Evolutionary conservation across 306 rosid species (phyloP), one percentile per base, ranked within the genome.

Genomic region (Begonia peltatifolia): DNA sequence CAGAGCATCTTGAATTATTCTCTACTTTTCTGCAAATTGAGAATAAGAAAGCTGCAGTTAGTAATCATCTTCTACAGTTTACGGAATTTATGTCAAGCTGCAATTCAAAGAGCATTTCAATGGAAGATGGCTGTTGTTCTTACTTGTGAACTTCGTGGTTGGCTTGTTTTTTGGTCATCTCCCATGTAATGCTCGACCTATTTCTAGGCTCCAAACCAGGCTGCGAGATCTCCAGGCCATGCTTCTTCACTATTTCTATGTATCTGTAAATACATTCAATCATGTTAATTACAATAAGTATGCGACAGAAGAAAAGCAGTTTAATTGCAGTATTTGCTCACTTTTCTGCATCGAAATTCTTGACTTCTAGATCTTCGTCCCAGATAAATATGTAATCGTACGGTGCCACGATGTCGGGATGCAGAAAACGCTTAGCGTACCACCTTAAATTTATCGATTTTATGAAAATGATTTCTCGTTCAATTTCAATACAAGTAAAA

Each of bases 301-400:
- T 55, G 25, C 53, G 55, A 14, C 6, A 72, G 53, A 58, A 23
- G 44, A 47, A 54, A 51, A 46, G 64, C 18, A 47, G 54, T 52
- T 20, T 20, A 61, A 10, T 16, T 12, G 48, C 53, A 53, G 43
- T 53, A 51, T 65, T 54, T 20, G 69, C 97, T 76, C 71, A 85
- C 97, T 76, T 90, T 63, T 85, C 95, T 0, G 95, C 90, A 74
- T 85, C 51, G 52, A 89, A 89, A 79, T 74, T 87, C 71, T 90
- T 94, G n/a, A 90, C 87, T 51, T 95, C 97, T 10, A 90, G 76
- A 77, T 85, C 97, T 76, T 90, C 95, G 66, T 85, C 97, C 97
- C 97, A 90, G 61, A 90, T 80, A 66, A 90, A 90, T 66, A 90
- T 80, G 73, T 90, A 90, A 66, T 90, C 97, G 49, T 82, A 90